Conservation (phyloP, 176 grass and related monocot species). For the Rhynchospora pubera region DNA sequence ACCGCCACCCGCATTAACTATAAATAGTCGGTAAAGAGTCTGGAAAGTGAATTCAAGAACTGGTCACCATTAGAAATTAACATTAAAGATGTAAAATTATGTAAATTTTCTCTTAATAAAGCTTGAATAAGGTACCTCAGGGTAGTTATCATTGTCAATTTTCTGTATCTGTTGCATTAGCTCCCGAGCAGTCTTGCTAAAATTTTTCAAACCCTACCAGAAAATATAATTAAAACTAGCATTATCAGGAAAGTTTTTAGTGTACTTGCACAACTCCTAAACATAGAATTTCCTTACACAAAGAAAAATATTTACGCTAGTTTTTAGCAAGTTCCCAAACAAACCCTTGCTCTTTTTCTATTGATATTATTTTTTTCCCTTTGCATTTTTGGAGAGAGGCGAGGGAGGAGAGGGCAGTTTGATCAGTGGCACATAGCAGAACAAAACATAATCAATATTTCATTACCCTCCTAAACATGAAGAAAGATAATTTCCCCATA, state of each 20-base stretch:
- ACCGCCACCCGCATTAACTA: constrained; percentile 48
- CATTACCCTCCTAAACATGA: not conserved
- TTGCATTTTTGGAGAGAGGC: not conserved
- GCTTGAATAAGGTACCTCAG: constrained; percentile 29
- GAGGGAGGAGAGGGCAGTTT: not conserved
- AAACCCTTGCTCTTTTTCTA: not conserved
- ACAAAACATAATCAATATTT: not conserved
- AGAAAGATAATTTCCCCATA: not conserved
- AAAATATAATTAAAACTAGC: constrained; percentile 4
- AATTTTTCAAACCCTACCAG: constrained; percentile 48
- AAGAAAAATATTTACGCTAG: not conserved
- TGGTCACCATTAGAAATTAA: constrained; percentile 11
- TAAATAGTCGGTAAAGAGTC: constrained; percentile 35
- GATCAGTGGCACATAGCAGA: not conserved
- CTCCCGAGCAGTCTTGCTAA: constrained; percentile 46
- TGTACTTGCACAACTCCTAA: not conserved
- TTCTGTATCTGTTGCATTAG: constrained; percentile 42
- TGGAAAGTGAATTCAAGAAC: constrained; percentile 18
- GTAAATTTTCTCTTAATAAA: not conserved
- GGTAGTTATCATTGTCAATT: constrained; percentile 52
- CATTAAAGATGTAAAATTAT: not conserved
- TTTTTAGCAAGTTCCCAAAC: not conserved
- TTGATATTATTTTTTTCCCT: not conserved
- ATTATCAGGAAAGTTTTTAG: not conserved
- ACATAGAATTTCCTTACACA: not conserved